Percentiles rank a stretch among this genome's conserved stretches.
These are phyloP conservation scores for Crotalaria pallida DNA, from an alignment of 306 rosid genomes.

Conservation along the genomic window DNA sequence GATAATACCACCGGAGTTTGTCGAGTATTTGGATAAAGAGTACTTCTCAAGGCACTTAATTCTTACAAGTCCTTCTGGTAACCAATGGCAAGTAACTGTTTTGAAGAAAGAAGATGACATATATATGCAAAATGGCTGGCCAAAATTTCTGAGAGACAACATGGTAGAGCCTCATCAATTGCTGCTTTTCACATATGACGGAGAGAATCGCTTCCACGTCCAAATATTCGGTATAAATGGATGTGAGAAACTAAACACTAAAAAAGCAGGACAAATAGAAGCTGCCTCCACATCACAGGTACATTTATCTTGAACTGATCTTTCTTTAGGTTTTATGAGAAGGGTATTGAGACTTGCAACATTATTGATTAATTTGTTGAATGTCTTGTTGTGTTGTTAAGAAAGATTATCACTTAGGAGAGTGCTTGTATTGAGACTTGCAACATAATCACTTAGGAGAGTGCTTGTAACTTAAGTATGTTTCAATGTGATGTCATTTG, in stretches of 20 bases:
- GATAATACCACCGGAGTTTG: constrained; percentile 1
- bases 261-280: too few species aligned
- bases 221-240: constrained; percentile 16
- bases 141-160: constrained; percentile 13
- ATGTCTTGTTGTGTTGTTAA: background rate
- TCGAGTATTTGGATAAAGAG: constrained; percentile 3
- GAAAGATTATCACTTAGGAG: too few species aligned
- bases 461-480: background rate
- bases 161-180: background rate
- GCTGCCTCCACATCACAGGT: too few species aligned
- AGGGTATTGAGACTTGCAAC: too few species aligned
- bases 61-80: constrained; percentile 19
- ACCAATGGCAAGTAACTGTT: constrained; percentile 9
- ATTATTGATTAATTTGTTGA: too few species aligned
- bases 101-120: constrained; percentile 6
- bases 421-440: too few species aligned
- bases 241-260: background rate
- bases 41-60: background rate
- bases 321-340: too few species aligned
- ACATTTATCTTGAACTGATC: too few species aligned
- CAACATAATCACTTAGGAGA: background rate
- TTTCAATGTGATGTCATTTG: background rate
- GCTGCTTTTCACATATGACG: constrained; percentile 16
- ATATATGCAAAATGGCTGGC: constrained; percentile 16
- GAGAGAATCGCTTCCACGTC: constrained; percentile 1